Base-by-base conservation (phyloP, 805 yeast genomes). In the Yamadazyma ubonensis region DNA sequence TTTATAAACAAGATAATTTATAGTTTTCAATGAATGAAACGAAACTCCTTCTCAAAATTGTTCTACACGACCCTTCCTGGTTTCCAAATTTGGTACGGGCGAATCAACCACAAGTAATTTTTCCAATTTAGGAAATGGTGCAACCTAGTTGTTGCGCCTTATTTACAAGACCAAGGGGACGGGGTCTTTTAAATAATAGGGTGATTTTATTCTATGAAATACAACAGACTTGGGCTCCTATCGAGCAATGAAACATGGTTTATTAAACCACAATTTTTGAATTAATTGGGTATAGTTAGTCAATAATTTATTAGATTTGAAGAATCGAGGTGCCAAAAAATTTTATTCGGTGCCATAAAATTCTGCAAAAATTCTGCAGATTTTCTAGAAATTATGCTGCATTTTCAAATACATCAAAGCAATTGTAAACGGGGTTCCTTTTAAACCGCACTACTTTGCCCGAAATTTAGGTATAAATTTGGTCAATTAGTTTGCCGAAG, bases 71-170 rank as follows among this genome's bases (percentile, higher is more conserved):
- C 35, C 27, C 35, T 21, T 20, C 15, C 35, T 18, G 20, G 18
- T 32, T 21, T 12, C 27, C 17, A 20, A 17, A 5, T n/a, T 18
- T 23, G 14, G 29, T 29, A 25, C 16, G 21, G 29, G 23, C 30
- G 37, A 33, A 33, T 33, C 37, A 18, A 4, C 26, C 28, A 22
- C 16, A 32, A 23, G 26, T 17, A 35, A 35, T 35, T 35, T 20
- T 35, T 26, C 38, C 38, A 14, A n/a, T 18, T 35, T 35, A 20
- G 38, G 38, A 35, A 35, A 27, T 28, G 38, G 19, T 35, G 32
- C 32, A 35, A 33, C 37, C 37, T 26, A 16, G 16, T 16, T 6
- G 18, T 7, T 16, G 32, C 38, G 32, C 36, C 29, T 33, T 25
- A 23, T 21, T 21, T 6, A 20, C 9, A 10, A 15, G 9, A 14